Evolutionary conservation across 495 filamentous ascomycete genomes (phyloP).

Genomic region (Aspergillus kassunensis): DNA sequence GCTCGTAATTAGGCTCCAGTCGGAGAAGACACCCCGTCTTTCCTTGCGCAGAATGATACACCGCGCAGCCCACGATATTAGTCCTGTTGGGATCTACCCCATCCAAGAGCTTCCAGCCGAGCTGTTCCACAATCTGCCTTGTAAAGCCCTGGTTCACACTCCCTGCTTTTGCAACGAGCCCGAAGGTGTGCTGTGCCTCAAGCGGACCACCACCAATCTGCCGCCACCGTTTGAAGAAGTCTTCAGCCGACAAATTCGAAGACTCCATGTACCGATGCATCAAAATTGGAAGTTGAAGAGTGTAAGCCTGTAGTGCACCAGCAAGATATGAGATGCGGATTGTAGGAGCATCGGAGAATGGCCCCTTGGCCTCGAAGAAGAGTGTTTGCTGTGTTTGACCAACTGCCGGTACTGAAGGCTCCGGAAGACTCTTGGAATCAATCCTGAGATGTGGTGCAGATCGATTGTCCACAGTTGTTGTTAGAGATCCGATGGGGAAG

Average conservation of each 20-base stretch:
- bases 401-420: constrained; percentile 69
- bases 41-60: constrained; percentile 77
- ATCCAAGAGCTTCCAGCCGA: constrained; percentile 82
- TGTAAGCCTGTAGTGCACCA: constrained; percentile 88
- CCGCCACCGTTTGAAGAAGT: constrained; percentile 99
- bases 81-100: constrained; percentile 84
- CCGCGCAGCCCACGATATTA: constrained; percentile 92
- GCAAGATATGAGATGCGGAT: constrained; percentile 93
- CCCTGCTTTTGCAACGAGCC: constrained; percentile 47
- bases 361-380: constrained; percentile 80
- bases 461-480: constrained; percentile 84
- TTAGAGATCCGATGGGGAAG: constrained; percentile 79
- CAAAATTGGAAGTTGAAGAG: constrained; percentile 81
- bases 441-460: constrained; percentile 67
- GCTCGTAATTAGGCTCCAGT: constrained; percentile 90
- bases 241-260: constrained; percentile 74
- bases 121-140: constrained; percentile 65
- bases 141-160: constrained; percentile 55
- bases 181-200: constrained; percentile 84
- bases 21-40: constrained; percentile 93
- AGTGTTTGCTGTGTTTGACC: constrained; percentile 89
- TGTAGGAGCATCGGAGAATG: constrained; percentile 82
- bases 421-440: constrained; percentile 83
- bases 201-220: constrained; percentile 88
- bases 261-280: constrained; percentile 96